Base-by-base conservation (phyloP, 257 asterid species). In the Capsicum rhomboideum region DNA sequence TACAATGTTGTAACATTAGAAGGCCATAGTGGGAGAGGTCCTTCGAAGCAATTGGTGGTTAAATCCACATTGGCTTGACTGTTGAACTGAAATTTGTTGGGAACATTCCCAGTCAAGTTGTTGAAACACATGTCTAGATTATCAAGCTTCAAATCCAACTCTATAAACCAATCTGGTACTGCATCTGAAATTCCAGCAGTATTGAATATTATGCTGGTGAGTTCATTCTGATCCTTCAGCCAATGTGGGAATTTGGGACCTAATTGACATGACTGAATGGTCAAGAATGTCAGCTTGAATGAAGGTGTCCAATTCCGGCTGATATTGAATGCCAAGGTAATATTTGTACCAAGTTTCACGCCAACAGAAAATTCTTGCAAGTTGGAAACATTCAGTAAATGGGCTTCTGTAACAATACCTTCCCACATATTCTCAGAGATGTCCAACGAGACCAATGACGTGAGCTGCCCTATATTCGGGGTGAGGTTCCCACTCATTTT, bases 11-110 rank as follows among this genome's bases (percentile, higher is more conserved):
- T 58, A 52, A 86, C 31, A 37, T 89, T 86, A 23, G 85, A 40
- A 20, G 89, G 21, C 91, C 91, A 86, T 29, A 89, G 87, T 1
- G 91, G 91, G 29, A 88, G 88, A 80, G 88, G 83, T 10, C 91
- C 91, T 49, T 83, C 52, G 13, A 85, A 86, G 2, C 12, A 46
- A 49, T 86, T 89, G 0, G 86, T 69, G 37, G 82, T 86, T 75
- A 89, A 72, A 53, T 86, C 89, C 4, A 89, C 86, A 40, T 80
- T 83, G 28, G 89, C 78, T 13, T 0, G 68, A 0, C 0, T 1
- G n/a, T 16, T n/a, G 83, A 87, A 89, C 28, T 49, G 63, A 10
- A 85, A 11, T 10, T 56, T 72, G 52, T 74, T 83, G 14, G 91
- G 91, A 7, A 87, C 71, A 23, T 50, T 82, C 46, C 90, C 91